phyloP scores from a whole-genome alignment of 176 grass and related monocot species.

The Themeda triandra region DNA sequence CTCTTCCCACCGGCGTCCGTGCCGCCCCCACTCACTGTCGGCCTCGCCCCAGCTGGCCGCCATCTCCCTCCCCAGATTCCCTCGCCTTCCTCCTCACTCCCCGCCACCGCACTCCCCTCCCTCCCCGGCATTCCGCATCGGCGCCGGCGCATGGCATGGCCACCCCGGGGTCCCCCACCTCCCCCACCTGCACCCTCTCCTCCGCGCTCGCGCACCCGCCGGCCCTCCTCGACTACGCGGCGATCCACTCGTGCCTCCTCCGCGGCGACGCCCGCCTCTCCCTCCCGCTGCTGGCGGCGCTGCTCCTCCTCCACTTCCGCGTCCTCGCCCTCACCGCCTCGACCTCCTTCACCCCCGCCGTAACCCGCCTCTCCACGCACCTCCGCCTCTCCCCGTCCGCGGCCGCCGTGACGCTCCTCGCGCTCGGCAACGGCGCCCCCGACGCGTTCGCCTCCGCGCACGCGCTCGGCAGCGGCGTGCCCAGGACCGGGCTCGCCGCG shows the following conservation, averaged over 20 bases:
- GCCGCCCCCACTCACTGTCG: constrained; percentile 11
- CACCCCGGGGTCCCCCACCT: neutral
- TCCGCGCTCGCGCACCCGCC: constrained; percentile 26
- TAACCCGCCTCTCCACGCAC: constrained; percentile 51
- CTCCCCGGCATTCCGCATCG: neutral
- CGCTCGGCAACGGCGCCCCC: constrained; percentile 85
- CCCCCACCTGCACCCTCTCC: neutral
- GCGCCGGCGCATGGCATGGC: constrained; percentile 16
- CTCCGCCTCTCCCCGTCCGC: constrained; percentile 79
- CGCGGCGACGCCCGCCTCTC: constrained; percentile 34
- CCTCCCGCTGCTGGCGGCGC: constrained; percentile 46
- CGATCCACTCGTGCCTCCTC: constrained; percentile 67
- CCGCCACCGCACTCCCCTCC: neutral
- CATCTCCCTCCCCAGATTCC: neutral
- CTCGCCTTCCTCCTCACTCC: neutral
- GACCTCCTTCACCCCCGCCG: constrained; percentile 59
- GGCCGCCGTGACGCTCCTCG: constrained; percentile 92
- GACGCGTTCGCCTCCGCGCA: constrained; percentile 78
- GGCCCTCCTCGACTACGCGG: constrained; percentile 60
- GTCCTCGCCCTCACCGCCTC: constrained; percentile 60
- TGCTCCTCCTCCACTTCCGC: constrained; percentile 70
- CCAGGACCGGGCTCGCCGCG: constrained; percentile 59
- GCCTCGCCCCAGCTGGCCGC: neutral
- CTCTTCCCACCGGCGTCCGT: constrained; percentile 24
- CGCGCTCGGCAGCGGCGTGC: constrained; percentile 49